These are phyloP conservation scores for Zygosaccharomyces bailii DNA, from an alignment of 805 yeast genomes.

Conservation along the genomic window DNA sequence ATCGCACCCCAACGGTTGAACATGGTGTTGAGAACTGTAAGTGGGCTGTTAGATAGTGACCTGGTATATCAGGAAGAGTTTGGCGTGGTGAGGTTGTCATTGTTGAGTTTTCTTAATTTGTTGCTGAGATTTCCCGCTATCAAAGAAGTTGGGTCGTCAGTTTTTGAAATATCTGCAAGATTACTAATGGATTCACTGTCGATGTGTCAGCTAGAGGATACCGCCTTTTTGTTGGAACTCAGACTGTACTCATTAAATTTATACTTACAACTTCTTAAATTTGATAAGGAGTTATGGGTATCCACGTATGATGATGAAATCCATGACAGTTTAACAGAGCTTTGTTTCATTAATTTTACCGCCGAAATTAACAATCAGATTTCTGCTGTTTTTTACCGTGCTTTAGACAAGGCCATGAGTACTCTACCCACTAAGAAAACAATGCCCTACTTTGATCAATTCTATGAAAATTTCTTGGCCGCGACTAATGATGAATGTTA, in stretches of 20 bases:
- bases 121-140: constrained; percentile 34
- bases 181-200: constrained; percentile 36
- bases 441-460: constrained; percentile 33
- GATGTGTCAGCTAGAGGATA: constrained; percentile 37
- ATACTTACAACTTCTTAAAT: constrained; percentile 33
- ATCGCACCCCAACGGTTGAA: constrained; percentile 62
- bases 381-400: constrained; percentile 36
- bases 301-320: constrained; percentile 38
- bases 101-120: constrained; percentile 44
- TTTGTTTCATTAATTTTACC: constrained; percentile 36
- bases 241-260: constrained; percentile 47
- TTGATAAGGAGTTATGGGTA: constrained; percentile 34
- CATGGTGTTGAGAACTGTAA: constrained; percentile 54
- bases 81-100: constrained; percentile 45
- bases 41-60: constrained; percentile 60
- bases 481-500: constrained; percentile 13
- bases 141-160: constrained; percentile 37
- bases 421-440: constrained; percentile 36
- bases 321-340: constrained; percentile 43
- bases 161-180: constrained; percentile 46
- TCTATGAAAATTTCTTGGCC: constrained; percentile 36
- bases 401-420: constrained; percentile 35
- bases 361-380: constrained; percentile 31
- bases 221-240: constrained; percentile 40
- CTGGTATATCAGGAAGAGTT: constrained; percentile 57